Evolutionary conservation across 495 filamentous ascomycete species (phyloP).

Genomic region (Terfezia boudieri): DNA sequence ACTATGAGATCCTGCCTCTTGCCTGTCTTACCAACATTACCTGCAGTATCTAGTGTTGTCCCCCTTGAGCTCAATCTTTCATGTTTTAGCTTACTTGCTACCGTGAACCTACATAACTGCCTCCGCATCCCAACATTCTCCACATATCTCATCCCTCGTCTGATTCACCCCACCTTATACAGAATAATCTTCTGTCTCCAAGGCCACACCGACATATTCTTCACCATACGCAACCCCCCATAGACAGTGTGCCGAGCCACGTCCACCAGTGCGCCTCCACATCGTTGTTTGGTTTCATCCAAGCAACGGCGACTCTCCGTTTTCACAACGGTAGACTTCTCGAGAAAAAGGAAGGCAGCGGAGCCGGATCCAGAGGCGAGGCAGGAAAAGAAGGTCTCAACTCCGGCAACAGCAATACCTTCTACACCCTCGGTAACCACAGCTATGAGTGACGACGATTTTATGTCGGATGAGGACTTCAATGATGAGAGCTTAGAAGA

Average conservation of each 20-base stretch:
- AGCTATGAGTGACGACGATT: constrained; percentile 81
- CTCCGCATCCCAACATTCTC: too few relatives aligned
- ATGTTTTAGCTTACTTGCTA: too few relatives aligned
- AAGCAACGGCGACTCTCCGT: constrained; percentile 20
- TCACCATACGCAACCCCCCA: too few relatives aligned
- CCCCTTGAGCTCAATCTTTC: too few relatives aligned
- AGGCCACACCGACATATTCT: too few relatives aligned
- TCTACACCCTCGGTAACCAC: constrained; percentile 42
- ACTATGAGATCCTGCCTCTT: too few relatives aligned
- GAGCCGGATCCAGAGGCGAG: constrained; percentile 32
- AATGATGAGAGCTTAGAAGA: constrained; percentile 60
- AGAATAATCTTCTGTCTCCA: too few relatives aligned
- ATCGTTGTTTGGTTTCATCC: constrained; percentile 20
- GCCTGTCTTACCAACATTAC: too few relatives aligned
- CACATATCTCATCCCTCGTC: too few relatives aligned
- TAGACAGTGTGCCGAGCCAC: not conserved
- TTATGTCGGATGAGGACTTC: constrained; percentile 65
- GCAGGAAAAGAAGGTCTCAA: constrained; percentile 30
- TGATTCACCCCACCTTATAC: too few relatives aligned
- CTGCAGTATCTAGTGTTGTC: too few relatives aligned
- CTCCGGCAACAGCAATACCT: constrained; percentile 22
- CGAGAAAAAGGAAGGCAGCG: constrained; percentile 80
- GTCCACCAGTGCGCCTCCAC: not conserved
- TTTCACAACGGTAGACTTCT: constrained; percentile 42
- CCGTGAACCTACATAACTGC: too few relatives aligned